Evolutionary conservation across 2,329 filamentous ascomycete genomes (phyloP), one percentile per base, ranked within the genome.

Genomic region (Apiospora sp.): DNA sequence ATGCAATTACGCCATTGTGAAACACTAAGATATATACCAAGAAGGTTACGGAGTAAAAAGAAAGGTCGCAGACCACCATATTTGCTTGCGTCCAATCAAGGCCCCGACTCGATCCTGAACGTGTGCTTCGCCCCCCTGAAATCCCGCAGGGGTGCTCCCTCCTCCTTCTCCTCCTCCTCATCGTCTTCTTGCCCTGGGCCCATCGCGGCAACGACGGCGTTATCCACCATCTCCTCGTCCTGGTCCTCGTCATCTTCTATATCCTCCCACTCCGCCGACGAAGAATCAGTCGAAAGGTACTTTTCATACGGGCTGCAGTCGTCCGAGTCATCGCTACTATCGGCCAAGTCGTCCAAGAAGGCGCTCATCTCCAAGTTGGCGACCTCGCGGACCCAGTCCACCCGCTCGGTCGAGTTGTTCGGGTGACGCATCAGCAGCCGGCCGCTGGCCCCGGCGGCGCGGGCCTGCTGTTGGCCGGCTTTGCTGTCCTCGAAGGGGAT

Each of bases 361-460:
- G 27, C 27, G 27, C 37, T 10, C 7, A 10, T 41, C 37, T 41
- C 37, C 6, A 41, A 10, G 37, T 41, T 30, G 27, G 27, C 27
- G 27, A 4, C 27, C 27, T 30, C 37, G 37, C 41, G 34, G 19
- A 19, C 19, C 58, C 58, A 64, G 34, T 37, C 8, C 34, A 64
- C 58, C 34, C 6, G 4, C 58, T 64, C 34, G 58, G 58, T n/a
- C 34, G 8, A 34, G 34, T 64, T 41, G 34, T 58, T 34, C 37
- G 37, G 37, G 7, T 41, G n/a, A 8, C 54, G 58, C 58, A 64
- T 34, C 34, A 34, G 14, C 58, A 41, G 58, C 58, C 58, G 58
- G 58, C 58, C 41, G 58, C 22, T 34, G 58, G 58, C 58, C 10
- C 58, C 58, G 19, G 34, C 58, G n/a, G n/a, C n/a, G n/a, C n/a